phyloP scores from a whole-genome alignment of 164 flowering plant species.

The Aristolochia fimbriata region DNA sequence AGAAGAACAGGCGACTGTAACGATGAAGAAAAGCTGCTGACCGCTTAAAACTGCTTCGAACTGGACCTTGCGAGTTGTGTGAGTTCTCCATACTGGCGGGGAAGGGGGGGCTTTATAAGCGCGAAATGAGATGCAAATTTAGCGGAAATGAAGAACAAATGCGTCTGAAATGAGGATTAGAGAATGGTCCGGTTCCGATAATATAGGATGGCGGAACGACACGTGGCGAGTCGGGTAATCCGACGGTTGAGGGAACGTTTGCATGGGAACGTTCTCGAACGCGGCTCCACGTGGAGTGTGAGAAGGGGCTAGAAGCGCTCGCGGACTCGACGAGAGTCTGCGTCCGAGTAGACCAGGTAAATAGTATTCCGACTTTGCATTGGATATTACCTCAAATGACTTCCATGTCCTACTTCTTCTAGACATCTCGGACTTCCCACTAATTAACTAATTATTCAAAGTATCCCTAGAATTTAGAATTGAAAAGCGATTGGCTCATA shows the following conservation, averaged over 20 bases:
- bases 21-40: neutral
- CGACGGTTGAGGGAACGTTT: neutral
- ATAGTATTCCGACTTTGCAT: too few relatives aligned
- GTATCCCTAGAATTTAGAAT: too few relatives aligned
- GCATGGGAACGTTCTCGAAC: conserved; percentile 1
- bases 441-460: too few relatives aligned
- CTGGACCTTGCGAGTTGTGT: neutral
- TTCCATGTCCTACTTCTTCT: too few relatives aligned
- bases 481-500: too few relatives aligned
- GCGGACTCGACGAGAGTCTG: too few relatives aligned
- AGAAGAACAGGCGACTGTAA: neutral
- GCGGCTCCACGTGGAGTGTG: neutral
- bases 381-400: too few relatives aligned
- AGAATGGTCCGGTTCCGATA: neutral
- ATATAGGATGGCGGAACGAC: neutral
- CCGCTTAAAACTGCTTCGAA: neutral
- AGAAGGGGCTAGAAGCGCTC: neutral
- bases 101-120: neutral
- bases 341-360: too few relatives aligned
- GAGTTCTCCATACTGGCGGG: neutral
- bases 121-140: neutral
- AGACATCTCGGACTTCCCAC: too few relatives aligned
- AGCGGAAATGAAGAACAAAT: too few relatives aligned
- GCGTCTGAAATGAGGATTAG: neutral
- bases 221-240: neutral